phyloP scores from a whole-genome alignment of 371 early-diverging fungal genomes.

The Cladochytrium tenue region DNA sequence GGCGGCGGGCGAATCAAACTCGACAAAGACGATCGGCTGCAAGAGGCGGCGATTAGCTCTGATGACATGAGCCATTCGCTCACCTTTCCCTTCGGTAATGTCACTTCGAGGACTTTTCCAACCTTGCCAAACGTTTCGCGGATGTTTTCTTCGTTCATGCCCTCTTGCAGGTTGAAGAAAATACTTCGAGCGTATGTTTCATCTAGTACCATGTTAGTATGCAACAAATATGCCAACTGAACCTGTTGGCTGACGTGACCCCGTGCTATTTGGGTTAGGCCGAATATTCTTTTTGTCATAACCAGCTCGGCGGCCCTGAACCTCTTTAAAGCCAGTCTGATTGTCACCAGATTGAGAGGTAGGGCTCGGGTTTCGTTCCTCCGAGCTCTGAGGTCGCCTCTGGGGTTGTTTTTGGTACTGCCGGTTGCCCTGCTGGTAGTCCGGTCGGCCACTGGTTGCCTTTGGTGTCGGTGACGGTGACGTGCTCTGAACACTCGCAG shows the following conservation, averaged over 20 bases:
- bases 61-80: background rate
- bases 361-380: conserved; percentile 5
- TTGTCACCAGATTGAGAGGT: conserved; percentile 9
- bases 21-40: conserved; percentile 56
- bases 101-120: conserved; percentile 52
- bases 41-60: conserved; percentile 5
- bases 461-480: too few relatives aligned
- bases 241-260: too few relatives aligned
- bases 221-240: too few relatives aligned
- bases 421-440: conserved; percentile 2
- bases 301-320: conserved; percentile 23
- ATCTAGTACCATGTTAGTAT: conserved; percentile 1
- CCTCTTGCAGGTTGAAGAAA: conserved; percentile 28
- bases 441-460: too few relatives aligned
- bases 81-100: conserved; percentile 33
- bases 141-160: conserved; percentile 37
- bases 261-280: conserved; percentile 10
- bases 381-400: conserved; percentile 23
- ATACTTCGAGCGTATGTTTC: conserved; percentile 21
- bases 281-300: conserved; percentile 20
- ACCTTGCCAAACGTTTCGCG: conserved; percentile 43
- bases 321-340: conserved; percentile 32
- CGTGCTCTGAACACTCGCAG: conserved; percentile 2
- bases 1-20: conserved; percentile 54
- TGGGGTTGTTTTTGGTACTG: conserved; percentile 26